Conservation (phyloP, 2,329 filamentous ascomycete genomes). For the Scolecobasidium constrictum region DNA sequence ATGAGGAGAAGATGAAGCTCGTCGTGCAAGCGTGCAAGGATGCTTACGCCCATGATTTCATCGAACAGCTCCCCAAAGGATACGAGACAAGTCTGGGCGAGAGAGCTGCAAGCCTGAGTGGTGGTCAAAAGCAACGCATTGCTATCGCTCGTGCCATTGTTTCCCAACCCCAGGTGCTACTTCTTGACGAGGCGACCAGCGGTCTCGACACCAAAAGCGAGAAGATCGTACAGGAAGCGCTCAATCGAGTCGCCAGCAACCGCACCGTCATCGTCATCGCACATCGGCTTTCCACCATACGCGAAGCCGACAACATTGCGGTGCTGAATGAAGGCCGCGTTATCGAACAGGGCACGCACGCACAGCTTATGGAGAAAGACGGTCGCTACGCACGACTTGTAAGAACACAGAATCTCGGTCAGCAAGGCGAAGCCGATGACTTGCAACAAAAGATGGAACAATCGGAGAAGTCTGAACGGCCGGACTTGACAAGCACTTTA, state of each 20-base stretch:
- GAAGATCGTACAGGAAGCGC: conserved; percentile 38
- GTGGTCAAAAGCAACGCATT: conserved; percentile 48
- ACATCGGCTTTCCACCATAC: conserved; percentile 27
- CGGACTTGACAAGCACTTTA: background rate
- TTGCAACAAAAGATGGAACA: too few species aligned
- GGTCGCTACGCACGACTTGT: conserved; percentile 30
- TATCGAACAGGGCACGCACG: conserved; percentile 26
- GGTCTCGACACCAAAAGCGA: conserved; percentile 50
- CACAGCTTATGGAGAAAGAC: conserved; percentile 20
- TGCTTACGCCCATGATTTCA: conserved; percentile 19
- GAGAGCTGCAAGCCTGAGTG: conserved; percentile 19
- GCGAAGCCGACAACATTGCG: conserved; percentile 24
- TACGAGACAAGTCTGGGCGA: conserved; percentile 9
- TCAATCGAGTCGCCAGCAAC: conserved; percentile 20
- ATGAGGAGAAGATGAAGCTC: conserved; percentile 27
- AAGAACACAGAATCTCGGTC: conserved; percentile 23
- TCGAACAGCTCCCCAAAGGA: conserved; percentile 23
- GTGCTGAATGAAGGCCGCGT: conserved; percentile 26
- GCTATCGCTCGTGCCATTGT: conserved; percentile 46
- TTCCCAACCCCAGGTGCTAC: conserved; percentile 44
- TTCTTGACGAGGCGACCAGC: conserved; percentile 51
- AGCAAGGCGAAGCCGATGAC: background rate
- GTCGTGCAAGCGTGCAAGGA: conserved; percentile 19
- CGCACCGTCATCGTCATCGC: conserved; percentile 27
- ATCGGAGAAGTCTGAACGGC: background rate